Evolutionary conservation across 768 basidiomycete species (phyloP).

Genomic region (Rhodotorula toruloides): DNA sequence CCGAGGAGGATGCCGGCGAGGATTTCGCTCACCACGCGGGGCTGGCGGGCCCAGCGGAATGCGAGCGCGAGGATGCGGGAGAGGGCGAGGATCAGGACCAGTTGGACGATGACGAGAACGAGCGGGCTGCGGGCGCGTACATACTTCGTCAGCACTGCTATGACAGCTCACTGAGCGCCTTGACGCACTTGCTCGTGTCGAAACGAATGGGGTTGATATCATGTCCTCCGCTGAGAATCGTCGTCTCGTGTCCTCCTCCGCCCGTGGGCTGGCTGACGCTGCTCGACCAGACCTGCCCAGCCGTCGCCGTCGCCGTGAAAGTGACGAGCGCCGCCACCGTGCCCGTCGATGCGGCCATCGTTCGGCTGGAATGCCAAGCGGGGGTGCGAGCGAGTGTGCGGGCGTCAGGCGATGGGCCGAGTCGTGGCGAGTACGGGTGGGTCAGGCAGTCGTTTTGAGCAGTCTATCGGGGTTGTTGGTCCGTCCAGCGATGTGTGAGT

Average conservation of each 20-base stretch:
- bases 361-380: too few species aligned
- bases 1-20: slow-evolving; percentile 66
- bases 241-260: neutral
- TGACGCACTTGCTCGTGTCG: slow-evolving; percentile 12
- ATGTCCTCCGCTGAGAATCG: slow-evolving; percentile 6
- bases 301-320: slow-evolving; percentile 17
- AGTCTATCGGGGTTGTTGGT: too few species aligned
- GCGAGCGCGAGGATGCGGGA: slow-evolving; percentile 65
- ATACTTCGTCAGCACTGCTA: too few species aligned
- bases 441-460: too few species aligned
- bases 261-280: neutral
- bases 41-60: slow-evolving; percentile 70
- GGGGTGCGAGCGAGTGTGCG: too few species aligned
- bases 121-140: slow-evolving; percentile 29
- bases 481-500: too few species aligned
- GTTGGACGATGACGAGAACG: slow-evolving; percentile 42
- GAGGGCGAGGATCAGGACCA: slow-evolving; percentile 64
- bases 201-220: slow-evolving; percentile 8
- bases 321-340: neutral
- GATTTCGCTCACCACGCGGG: slow-evolving; percentile 63
- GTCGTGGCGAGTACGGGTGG: too few species aligned
- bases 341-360: too few species aligned
- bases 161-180: neutral
- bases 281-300: neutral
- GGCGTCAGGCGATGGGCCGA: too few species aligned